Conservation (phyloP, 2,329 filamentous ascomycete species). For the Dendryphion nanum region DNA sequence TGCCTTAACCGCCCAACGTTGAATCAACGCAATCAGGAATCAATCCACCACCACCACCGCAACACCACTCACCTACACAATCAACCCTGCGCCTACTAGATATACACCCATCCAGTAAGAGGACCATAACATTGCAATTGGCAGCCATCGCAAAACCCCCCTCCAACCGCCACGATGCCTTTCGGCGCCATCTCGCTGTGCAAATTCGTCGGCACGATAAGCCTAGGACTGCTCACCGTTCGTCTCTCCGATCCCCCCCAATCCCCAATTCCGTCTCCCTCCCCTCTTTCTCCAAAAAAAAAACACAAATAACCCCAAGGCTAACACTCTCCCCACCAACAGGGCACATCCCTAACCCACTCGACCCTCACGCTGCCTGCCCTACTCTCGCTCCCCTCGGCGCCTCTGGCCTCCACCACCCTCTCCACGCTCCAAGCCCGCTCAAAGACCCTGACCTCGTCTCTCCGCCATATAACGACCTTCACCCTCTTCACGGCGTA, state of each 20-base stretch:
- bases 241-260: conserved; percentile 36
- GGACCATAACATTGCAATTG: too few species aligned
- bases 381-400: conserved; percentile 76
- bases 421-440: conserved; percentile 60
- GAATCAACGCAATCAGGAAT: too few species aligned
- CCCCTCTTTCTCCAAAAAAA: neutral
- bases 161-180: conserved; percentile 56
- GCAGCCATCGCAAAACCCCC: too few species aligned
- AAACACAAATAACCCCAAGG: conserved; percentile 5
- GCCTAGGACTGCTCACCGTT: conserved; percentile 84
- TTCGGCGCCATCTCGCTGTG: conserved; percentile 70
- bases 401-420: conserved; percentile 64
- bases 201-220: conserved; percentile 92
- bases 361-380: conserved; percentile 75
- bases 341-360: conserved; percentile 89
- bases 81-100: neutral
- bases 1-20: too few species aligned
- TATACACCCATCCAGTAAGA: neutral
- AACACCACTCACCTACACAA: neutral
- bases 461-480: conserved; percentile 67
- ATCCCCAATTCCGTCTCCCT: neutral
- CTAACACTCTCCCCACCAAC: conserved; percentile 1
- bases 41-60: neutral
- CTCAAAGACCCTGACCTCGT: conserved; percentile 53
- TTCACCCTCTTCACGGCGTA: conserved; percentile 76